Base-by-base conservation (phyloP, 78 protist genomes). In the Tieghemostelium lacteum region DNA sequence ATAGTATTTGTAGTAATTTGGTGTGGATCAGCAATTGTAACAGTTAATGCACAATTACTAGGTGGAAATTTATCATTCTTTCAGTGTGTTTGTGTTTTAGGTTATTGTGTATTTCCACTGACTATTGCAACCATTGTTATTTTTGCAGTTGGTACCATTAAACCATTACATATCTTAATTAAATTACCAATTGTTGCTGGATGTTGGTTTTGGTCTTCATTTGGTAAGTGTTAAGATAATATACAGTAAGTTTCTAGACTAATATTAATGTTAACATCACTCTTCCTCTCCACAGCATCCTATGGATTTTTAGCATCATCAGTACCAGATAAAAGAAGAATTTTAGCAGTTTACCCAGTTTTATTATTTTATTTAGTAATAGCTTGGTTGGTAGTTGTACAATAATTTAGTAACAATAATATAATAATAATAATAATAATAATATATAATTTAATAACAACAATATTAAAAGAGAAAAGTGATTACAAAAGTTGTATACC, bases 81-180 rank as follows among this genome's bases (percentile, higher is more conserved):
- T 80, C 99, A 98, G 75, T 69, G 93, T 34, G 91, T 97, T 17
- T 98, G 99, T 70, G 95, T 97, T 63, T 94, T 98, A 34, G 99
- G 99, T 6, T 98, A 98, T 87, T 98, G 99, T 73, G n/a, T 97
- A 8, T 67, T 92, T 52, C 99, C 99, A 26, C 74, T 98, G 29
- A 37, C 71, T 14, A 36, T 93, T 12, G 86, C 95, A 12, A 65
- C 94, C 5, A 55, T 83, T 55, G 2, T 96, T 29, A 22, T 97
- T 55, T 70, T 71, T 55, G 8, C 54, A 4, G 17, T 71, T 19
- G 31, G 22, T 22, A 24, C 4, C 20, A 12, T 75, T 33, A 14
- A 10, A 20, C 2, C 20, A 24, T 36, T 70, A 31, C 58, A 39
- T 36, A 88, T 88, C 36, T 8, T 20, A 37, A 24, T 88, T 52